Conservation (phyloP, 306 rosid species). For the Trifolium fragiferum region DNA sequence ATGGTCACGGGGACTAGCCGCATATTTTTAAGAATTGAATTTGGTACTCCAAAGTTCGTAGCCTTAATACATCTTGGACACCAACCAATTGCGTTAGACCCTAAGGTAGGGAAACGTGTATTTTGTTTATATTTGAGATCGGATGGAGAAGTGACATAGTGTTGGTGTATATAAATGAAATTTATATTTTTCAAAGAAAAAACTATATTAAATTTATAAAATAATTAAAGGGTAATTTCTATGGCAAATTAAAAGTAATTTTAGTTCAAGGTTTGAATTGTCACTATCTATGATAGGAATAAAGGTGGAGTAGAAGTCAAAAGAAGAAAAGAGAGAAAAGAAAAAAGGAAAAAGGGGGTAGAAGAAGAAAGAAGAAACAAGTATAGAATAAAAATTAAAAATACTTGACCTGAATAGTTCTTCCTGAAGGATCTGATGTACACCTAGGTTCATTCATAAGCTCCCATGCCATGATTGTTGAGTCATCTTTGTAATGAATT, state of each 20-base stretch:
- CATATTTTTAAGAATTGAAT: no score
- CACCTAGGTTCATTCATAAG: slow-evolving; percentile 94
- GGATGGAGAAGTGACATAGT: no score
- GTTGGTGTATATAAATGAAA: no score
- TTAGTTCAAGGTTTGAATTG: slow-evolving; percentile 8
- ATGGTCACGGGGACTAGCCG: no score
- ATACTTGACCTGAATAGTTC: slow-evolving; percentile 75
- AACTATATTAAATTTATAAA: not conserved
- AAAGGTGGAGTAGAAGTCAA: slow-evolving; percentile 19
- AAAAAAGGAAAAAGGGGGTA: not conserved
- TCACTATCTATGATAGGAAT: not conserved
- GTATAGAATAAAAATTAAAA: slow-evolving; percentile 1
- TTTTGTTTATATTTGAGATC: no score
- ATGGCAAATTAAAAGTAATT: slow-evolving; percentile 12
- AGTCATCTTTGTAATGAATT: slow-evolving; percentile 78
- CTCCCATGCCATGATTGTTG: slow-evolving; percentile 99
- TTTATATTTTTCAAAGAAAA: no score
- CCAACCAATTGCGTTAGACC: no score
- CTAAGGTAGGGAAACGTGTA: no score
- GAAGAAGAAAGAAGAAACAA: slow-evolving; percentile 1
- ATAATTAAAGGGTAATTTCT: not conserved
- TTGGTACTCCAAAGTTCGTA: no score
- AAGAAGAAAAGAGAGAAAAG: slow-evolving; percentile 23
- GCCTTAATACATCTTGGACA: no score
- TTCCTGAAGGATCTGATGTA: slow-evolving; percentile 89